Evolutionary conservation across 768 basidiomycete species (phyloP).

Genomic region (Xanthoconium stramineum): DNA sequence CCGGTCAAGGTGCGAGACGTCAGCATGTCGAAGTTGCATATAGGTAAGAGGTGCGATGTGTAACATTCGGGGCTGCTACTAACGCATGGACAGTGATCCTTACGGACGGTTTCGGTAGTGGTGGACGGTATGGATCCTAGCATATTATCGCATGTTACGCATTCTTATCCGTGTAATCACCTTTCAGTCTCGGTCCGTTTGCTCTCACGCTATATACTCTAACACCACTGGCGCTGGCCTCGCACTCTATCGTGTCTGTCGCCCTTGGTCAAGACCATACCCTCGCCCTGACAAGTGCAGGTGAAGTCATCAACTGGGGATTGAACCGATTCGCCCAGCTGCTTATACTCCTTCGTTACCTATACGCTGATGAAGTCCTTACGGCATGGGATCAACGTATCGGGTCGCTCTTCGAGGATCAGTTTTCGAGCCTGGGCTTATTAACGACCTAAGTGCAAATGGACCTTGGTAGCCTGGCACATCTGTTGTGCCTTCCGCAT

Average conservation of each 20-base stretch:
- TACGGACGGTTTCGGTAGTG: conserved; percentile 84
- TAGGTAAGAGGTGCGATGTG: conserved; percentile 43
- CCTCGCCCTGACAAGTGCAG: conserved; percentile 72
- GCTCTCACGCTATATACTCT: conserved; percentile 79
- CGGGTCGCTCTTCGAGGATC: conserved; percentile 38
- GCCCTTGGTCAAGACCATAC: conserved; percentile 96
- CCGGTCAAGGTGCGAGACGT: conserved; percentile 63
- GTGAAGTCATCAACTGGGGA: conserved; percentile 90
- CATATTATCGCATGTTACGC: not conserved
- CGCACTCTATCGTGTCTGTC: conserved; percentile 57
- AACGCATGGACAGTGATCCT: conserved; percentile 42
- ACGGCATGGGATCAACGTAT: conserved; percentile 84
- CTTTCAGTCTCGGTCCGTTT: conserved; percentile 61
- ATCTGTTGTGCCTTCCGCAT: conserved; percentile 53
- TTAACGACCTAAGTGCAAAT: conserved; percentile 49
- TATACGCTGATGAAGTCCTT: conserved; percentile 85
- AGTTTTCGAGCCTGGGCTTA: conserved; percentile 39
- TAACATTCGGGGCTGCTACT: not conserved
- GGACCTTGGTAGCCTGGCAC: conserved; percentile 61
- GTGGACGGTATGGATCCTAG: conserved; percentile 61
- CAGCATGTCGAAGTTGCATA: conserved; percentile 86
- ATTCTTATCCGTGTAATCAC: not conserved
- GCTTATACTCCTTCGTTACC: conserved; percentile 74
- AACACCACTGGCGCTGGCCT: conserved; percentile 54
- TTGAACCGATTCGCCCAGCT: conserved; percentile 84